Percentiles rank a stretch among this genome's conserved stretches.
These are phyloP conservation scores for Chrysochromulina tobinii DNA, from an alignment of 78 protist genomes.

Conservation along the genomic window DNA sequence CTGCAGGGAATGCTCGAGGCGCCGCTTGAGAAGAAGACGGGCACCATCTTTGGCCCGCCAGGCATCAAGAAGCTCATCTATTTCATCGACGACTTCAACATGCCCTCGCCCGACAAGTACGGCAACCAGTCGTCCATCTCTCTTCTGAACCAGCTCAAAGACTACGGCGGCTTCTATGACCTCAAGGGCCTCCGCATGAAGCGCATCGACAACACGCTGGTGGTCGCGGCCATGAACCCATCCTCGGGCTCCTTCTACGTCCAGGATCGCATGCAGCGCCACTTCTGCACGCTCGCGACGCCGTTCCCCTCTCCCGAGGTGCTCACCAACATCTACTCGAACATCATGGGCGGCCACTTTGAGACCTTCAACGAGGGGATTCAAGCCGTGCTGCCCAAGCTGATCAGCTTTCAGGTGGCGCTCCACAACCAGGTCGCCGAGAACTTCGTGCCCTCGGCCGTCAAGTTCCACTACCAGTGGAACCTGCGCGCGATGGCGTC, in stretches of 20 bases:
- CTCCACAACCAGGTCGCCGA: constrained; percentile 62
- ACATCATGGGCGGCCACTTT: constrained; percentile 38
- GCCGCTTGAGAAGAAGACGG: constrained; percentile 66
- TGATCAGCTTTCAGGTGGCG: constrained; percentile 51
- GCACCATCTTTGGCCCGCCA: constrained; percentile 73
- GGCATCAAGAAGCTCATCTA: constrained; percentile 62
- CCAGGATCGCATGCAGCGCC: constrained; percentile 80
- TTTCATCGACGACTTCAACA: constrained; percentile 82
- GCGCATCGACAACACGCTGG: constrained; percentile 60
- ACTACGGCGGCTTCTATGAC: constrained; percentile 79
- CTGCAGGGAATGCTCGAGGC: constrained; percentile 62
- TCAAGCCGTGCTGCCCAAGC: neutral
- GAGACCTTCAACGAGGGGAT: neutral
- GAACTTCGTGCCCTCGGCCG: constrained; percentile 73
- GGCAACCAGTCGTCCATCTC: constrained; percentile 85
- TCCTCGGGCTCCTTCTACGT: constrained; percentile 83
- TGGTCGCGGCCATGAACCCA: constrained; percentile 84
- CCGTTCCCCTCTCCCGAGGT: constrained; percentile 58
- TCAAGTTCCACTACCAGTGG: constrained; percentile 91
- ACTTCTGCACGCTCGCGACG: constrained; percentile 68
- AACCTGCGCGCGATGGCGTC: constrained; percentile 80
- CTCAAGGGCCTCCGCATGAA: constrained; percentile 27
- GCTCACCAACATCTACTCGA: constrained; percentile 41
- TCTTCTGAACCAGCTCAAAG: constrained; percentile 80
- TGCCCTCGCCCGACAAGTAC: constrained; percentile 86